Conservation (phyloP, 441 rosid genomes). For the Populus trichocarpa region DNA sequence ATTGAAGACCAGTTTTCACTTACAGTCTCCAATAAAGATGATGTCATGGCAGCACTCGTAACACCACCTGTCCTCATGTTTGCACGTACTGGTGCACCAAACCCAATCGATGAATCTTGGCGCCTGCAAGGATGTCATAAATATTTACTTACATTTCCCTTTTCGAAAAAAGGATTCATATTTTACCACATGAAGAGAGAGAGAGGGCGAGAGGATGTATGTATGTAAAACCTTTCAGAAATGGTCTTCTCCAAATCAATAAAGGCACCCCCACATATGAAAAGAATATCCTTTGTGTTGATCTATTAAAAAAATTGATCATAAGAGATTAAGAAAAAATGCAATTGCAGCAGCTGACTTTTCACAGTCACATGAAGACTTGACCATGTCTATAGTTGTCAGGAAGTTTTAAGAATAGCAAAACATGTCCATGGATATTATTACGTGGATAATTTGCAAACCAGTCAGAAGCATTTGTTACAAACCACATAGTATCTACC, state of each 20-base stretch:
- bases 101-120: slow-evolving; percentile 97
- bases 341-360: slow-evolving; percentile 2
- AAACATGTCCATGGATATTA: background rate
- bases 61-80: no score
- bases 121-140: slow-evolving; percentile 42
- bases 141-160: background rate
- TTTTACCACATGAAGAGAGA: background rate
- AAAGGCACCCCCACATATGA: no score
- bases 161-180: background rate
- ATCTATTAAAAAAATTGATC: slow-evolving; percentile 43
- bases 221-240: slow-evolving; percentile 76
- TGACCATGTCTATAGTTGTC: background rate
- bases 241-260: slow-evolving; percentile 89
- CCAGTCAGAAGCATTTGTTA: background rate
- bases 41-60: no score
- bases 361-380: slow-evolving; percentile 6
- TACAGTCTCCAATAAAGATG: no score
- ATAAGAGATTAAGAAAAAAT: background rate
- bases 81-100: slow-evolving; percentile 91
- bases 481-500: slow-evolving; percentile 38
- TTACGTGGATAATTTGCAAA: background rate
- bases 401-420: slow-evolving; percentile 4
- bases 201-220: background rate
- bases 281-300: slow-evolving; percentile 53
- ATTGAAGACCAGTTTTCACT: no score